Evolutionary conservation across 2,329 filamentous ascomycete species (phyloP).

Genomic region (Rhynchosporium agropyri): DNA sequence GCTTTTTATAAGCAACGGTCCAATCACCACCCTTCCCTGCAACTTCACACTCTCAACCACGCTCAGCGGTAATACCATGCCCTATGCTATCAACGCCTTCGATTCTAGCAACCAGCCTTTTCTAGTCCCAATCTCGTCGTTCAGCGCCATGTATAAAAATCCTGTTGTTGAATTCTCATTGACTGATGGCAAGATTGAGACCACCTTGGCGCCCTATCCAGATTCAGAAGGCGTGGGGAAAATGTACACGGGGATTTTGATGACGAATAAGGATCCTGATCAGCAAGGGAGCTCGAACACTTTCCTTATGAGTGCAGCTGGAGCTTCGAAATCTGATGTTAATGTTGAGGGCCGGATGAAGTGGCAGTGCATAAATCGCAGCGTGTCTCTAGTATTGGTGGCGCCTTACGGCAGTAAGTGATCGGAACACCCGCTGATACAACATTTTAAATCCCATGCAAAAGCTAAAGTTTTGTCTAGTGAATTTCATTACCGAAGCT

Average conservation of each 20-base stretch:
- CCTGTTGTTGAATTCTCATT: constrained; percentile 10
- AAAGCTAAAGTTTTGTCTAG: neutral
- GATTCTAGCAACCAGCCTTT: neutral
- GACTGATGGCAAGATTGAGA: constrained; percentile 1
- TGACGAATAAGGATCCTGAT: neutral
- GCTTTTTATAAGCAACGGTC: neutral
- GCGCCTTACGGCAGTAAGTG: constrained; percentile 2
- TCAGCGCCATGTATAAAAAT: neutral
- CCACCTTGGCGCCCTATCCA: constrained; percentile 3
- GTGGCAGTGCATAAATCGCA: constrained; percentile 11
- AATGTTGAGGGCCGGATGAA: constrained; percentile 9
- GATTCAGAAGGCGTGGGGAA: neutral
- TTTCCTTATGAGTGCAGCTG: neutral
- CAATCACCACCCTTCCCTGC: neutral
- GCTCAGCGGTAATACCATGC: neutral
- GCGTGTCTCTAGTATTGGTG: constrained; percentile 5
- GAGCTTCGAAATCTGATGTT: neutral
- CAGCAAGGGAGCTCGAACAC: constrained; percentile 12
- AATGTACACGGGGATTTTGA: neutral
- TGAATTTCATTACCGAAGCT: constrained; percentile 1
- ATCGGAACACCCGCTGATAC: neutral
- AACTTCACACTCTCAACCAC: constrained; percentile 1
- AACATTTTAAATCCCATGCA: neutral
- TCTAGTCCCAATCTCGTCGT: neutral
- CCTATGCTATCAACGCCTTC: neutral